A percentile compares a stretch with the other conserved stretches of the same genome.
phyloP scores from a whole-genome alignment of 257 asterid species.

The Solanum bulbocastanum region DNA sequence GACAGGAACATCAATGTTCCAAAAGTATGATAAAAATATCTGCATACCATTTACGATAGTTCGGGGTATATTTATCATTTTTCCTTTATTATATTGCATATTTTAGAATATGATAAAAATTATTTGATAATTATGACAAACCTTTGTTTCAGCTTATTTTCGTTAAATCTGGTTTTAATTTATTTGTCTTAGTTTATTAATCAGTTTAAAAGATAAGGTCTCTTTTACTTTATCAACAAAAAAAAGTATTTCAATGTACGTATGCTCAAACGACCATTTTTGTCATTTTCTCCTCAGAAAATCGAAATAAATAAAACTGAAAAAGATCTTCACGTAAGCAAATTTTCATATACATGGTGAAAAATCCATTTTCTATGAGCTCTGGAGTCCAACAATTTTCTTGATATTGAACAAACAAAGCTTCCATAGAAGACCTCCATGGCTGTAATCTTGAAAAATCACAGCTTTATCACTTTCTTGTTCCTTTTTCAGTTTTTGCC shows the following conservation, averaged over 20 bases:
- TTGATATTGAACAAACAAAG: background rate
- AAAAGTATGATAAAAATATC: too few relatives aligned
- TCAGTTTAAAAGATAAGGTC: background rate
- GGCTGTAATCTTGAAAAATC: conserved; percentile 17
- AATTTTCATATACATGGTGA: background rate
- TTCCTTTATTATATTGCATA: background rate
- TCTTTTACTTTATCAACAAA: background rate
- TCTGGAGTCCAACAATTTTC: background rate
- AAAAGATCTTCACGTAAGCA: background rate
- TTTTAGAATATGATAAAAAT: too few relatives aligned
- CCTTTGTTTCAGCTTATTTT: background rate
- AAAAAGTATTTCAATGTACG: background rate
- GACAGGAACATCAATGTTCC: too few relatives aligned
- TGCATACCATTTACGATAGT: too few relatives aligned
- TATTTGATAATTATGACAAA: background rate
- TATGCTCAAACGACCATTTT: background rate
- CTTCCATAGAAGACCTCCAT: conserved; percentile 8
- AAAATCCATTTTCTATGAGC: background rate
- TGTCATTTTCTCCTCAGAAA: background rate
- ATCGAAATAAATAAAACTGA: background rate
- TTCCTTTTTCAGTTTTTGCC: conserved; percentile 8
- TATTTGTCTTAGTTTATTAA: background rate
- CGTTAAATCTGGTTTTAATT: too few relatives aligned
- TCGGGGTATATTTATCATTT: too few relatives aligned
- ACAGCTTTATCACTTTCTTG: conserved; percentile 18